These are phyloP conservation scores for Torulaspora globosa DNA, from an alignment of 1,139 yeast genomes.

Conservation along the genomic window DNA sequence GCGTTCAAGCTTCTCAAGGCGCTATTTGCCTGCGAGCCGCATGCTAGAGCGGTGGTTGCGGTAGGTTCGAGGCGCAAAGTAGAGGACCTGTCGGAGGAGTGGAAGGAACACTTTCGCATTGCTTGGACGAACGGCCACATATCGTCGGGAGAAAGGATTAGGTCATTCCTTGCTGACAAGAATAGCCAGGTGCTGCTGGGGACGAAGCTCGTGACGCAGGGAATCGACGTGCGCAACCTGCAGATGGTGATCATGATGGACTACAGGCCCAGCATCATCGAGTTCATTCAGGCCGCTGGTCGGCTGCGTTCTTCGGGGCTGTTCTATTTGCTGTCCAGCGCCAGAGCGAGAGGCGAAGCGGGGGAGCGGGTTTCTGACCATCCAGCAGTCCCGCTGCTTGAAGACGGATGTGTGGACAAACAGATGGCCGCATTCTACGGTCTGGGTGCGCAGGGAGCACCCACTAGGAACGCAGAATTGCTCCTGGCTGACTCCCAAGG, in stretches of 20 bases:
- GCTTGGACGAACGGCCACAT: no score
- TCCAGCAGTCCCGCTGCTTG: neutral
- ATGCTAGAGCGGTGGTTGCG: neutral
- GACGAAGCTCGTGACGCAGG: conserved; percentile 2
- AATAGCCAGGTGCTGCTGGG: neutral
- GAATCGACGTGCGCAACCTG: conserved; percentile 1
- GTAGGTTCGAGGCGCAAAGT: neutral
- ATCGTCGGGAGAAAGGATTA: no score
- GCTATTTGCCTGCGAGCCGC: no score
- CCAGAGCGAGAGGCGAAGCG: no score
- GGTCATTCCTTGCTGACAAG: no score
- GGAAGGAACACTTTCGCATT: no score
- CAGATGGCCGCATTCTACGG: neutral
- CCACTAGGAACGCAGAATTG: no score
- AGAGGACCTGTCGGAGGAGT: neutral
- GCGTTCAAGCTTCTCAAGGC: neutral
- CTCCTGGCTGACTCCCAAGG: neutral
- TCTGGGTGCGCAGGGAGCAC: neutral
- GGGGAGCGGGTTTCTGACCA: no score
- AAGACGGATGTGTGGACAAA: neutral
- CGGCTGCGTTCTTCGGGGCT: conserved; percentile 36
- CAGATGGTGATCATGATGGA: conserved; percentile 1
- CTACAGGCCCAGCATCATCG: conserved; percentile 1
- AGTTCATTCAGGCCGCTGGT: conserved; percentile 1
- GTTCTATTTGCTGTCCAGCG: no score